These are phyloP conservation scores for Saksenaea vasiformis DNA, from an alignment of 371 early-diverging fungal species.

Conservation along the genomic window DNA sequence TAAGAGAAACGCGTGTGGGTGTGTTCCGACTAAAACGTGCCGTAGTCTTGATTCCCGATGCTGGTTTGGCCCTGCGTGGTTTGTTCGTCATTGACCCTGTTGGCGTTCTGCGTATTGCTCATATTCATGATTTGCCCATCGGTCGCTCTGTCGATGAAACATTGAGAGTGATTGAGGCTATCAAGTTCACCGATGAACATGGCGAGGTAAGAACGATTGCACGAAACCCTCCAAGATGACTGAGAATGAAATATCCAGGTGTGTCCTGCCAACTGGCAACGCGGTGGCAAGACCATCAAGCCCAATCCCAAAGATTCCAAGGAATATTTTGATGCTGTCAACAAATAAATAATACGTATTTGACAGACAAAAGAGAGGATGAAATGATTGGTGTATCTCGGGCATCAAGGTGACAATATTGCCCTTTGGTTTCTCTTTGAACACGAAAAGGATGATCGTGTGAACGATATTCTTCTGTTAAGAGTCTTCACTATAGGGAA, in stretches of 20 bases:
- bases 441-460: too few species aligned
- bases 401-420: too few species aligned
- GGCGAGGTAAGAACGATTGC: constrained; percentile 71
- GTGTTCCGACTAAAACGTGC: too few species aligned
- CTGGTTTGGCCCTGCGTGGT: constrained; percentile 69
- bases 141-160: constrained; percentile 96
- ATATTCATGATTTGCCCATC: constrained; percentile 78
- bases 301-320: constrained; percentile 73
- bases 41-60: constrained; percentile 71
- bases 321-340: constrained; percentile 67
- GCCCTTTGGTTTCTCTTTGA: too few species aligned
- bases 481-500: too few species aligned
- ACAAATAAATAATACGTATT: not conserved
- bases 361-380: not conserved
- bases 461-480: too few species aligned
- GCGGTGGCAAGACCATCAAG: constrained; percentile 70
- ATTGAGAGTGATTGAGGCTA: constrained; percentile 93
- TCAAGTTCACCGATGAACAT: constrained; percentile 90
- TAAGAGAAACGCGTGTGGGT: too few species aligned
- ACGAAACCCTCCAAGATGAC: too few species aligned
- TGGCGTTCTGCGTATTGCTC: constrained; percentile 68
- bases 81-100: constrained; percentile 95
- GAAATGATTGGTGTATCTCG: too few species aligned
- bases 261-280: constrained; percentile 91
- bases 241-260: constrained; percentile 22